Percentiles rank a stretch among this genome's conserved stretches.
Evolutionary conservation across 345 rosid genomes (phyloP).

Genomic region (Rhodamnia rubescens): DNA sequence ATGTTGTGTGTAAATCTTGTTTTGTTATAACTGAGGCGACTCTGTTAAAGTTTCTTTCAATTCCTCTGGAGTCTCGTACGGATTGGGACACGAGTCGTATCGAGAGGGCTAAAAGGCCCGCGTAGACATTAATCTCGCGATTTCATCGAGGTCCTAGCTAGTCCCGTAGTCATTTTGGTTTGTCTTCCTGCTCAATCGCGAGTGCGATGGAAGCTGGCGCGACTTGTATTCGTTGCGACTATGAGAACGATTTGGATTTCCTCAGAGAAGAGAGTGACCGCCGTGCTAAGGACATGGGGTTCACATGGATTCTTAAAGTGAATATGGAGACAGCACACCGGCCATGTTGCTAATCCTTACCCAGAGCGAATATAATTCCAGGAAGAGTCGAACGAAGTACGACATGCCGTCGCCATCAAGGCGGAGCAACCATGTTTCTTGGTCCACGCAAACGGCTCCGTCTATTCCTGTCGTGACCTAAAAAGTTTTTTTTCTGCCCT

Average conservation of each 20-base stretch:
- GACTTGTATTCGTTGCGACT: not conserved
- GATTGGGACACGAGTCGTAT: not conserved
- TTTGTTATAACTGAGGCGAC: not conserved
- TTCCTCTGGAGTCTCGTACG: not conserved
- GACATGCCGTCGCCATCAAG: not conserved
- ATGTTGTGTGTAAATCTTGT: too few relatives aligned
- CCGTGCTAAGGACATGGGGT: not conserved
- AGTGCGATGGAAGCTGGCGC: not conserved
- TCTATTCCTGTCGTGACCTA: not conserved
- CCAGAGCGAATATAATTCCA: not conserved
- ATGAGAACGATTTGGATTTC: not conserved
- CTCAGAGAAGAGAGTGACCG: not conserved
- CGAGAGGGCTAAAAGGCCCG: not conserved
- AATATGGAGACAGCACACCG: not conserved
- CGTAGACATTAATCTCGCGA: not conserved
- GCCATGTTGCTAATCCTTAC: not conserved
- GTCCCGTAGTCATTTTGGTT: not conserved
- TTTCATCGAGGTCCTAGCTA: not conserved
- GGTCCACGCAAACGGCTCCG: not conserved
- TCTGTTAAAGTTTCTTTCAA: not conserved
- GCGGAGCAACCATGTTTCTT: not conserved
- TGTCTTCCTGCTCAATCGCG: not conserved
- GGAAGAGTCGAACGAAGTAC: not conserved
- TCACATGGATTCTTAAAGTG: not conserved
- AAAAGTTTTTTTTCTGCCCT: not conserved